Percentiles rank a stretch among this genome's conserved stretches.
Evolutionary conservation across 495 filamentous ascomycete species (phyloP).

Genomic region (Chaetomidium leptoderma): DNA sequence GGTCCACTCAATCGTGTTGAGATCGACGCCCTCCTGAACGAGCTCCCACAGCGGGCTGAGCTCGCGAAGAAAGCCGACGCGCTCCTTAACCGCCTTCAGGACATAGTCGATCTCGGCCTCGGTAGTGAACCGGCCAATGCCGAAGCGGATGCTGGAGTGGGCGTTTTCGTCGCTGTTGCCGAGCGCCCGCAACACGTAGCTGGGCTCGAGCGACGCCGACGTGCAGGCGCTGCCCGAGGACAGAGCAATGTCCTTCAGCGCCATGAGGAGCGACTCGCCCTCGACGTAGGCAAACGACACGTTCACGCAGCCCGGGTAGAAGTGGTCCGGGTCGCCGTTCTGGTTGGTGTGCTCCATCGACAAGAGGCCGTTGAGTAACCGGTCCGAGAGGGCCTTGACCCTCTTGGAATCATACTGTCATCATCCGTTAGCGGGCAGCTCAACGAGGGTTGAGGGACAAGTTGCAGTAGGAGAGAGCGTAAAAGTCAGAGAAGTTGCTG

Average conservation of each 20-base stretch:
- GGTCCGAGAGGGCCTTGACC: conserved; percentile 74
- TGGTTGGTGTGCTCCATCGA: conserved; percentile 85
- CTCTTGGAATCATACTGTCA: conserved; percentile 85
- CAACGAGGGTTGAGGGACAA: conserved; percentile 2
- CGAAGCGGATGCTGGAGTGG: conserved; percentile 95
- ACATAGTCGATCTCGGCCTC: conserved; percentile 97
- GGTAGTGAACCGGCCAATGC: conserved; percentile 94
- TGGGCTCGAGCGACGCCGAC: conserved; percentile 91
- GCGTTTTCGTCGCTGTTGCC: conserved; percentile 96
- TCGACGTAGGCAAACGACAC: conserved; percentile 98
- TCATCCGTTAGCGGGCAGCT: not conserved
- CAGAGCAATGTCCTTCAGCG: conserved; percentile 93
- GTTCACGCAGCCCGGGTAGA: conserved; percentile 97
- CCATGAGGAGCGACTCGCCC: conserved; percentile 96
- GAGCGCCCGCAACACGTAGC: conserved; percentile 88
- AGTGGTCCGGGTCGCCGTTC: conserved; percentile 77
- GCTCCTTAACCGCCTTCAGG: conserved; percentile 83
- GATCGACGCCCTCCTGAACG: conserved; percentile 91
- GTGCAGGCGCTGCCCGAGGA: conserved; percentile 97
- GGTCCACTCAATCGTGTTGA: conserved; percentile 97
- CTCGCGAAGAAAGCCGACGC: conserved; percentile 89
- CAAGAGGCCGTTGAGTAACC: conserved; percentile 73
- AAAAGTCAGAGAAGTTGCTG: conserved; percentile 50
- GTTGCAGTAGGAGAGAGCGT: not conserved
- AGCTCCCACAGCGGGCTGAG: conserved; percentile 96